Evolutionary conservation across 371 early-diverging fungal genomes (phyloP).

Genomic region (Mortierella sp.): DNA sequence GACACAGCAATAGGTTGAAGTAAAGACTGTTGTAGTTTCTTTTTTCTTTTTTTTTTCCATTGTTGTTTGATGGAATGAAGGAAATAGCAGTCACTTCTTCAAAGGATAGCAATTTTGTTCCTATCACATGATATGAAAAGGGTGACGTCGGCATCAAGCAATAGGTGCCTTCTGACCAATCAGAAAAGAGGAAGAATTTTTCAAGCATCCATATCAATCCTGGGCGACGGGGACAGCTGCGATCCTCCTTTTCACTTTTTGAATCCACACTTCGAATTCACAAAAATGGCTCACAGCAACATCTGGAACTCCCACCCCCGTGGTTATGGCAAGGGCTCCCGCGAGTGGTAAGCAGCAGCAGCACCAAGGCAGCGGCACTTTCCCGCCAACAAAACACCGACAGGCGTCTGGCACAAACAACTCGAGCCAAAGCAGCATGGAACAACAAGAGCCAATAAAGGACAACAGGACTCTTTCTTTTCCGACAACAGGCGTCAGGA

Average conservation of each 20-base stretch:
- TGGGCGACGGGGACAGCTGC: background rate
- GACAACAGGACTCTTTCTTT: background rate
- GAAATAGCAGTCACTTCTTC: background rate
- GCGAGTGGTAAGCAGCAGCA: conserved; percentile 87
- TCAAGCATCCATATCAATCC: conserved; percentile 16
- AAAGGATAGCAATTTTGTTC: background rate
- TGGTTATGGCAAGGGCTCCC: conserved; percentile 98
- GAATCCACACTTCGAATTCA: conserved; percentile 39
- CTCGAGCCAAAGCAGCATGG: background rate
- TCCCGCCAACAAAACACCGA: background rate
- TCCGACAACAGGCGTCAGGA: background rate
- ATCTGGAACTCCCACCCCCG: conserved; percentile 98
- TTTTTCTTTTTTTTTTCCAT: conserved; percentile 21
- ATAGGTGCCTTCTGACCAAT: background rate
- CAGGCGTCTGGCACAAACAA: background rate
- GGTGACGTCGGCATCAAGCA: background rate
- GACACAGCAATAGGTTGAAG: background rate
- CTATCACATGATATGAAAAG: background rate
- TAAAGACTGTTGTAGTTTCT: background rate
- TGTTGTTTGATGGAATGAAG: background rate
- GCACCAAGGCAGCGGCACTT: background rate
- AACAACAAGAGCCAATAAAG: background rate
- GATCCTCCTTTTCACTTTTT: conserved; percentile 48
- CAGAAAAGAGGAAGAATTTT: conserved; percentile 10
- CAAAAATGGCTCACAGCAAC: conserved; percentile 94